Base-by-base conservation (phyloP, 2,329 filamentous ascomycete species). In the Penicillium sp. region DNA sequence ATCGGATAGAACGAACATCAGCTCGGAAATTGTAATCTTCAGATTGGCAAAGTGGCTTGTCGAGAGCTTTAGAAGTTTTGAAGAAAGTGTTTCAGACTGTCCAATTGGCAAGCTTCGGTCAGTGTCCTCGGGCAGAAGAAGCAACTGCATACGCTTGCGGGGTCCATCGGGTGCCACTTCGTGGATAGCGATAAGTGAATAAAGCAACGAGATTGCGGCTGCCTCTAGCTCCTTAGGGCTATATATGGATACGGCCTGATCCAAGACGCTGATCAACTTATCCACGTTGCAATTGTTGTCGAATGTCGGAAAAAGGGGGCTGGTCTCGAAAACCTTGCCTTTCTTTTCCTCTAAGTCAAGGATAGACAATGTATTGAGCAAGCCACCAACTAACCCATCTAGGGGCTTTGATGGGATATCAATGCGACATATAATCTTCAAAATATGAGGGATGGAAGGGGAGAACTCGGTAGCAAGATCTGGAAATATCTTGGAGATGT, bases 1-100 rank as follows among this genome's bases (percentile, higher is more conserved):
- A 62, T 88, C 89, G 0, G 92, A 96, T 29, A 97, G 81, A 63
- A 96, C 89, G 71, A 96, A 99, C 60, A 97, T 83, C 25, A 99
- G 81, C 31, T 88, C 82, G 0, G 89, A 90, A 52, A 96, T 88
- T 19, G 85, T 84, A 47, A 89, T 86, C 19, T 91, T 86, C 3
- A 96, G 78, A 39, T 87, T 86, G 0, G 90, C 86, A 0, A 89
- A 83, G 0, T 92, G 84, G 15, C 89, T 90, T 6, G 87, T 90
- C 2, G 90, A 91, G 41, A 94, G 85, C 54, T 86, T 85, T 50
- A 99, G 82, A 1, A 99, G 79, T 59, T 86, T 86, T 2, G 91
- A 88, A 1, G 93, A 83, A 0, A 97, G 78, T 0, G 88, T 89
- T 29, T 87, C 81, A 9, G 88, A 88, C 60, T 85, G 84, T 15